Conservation (phyloP, 495 filamentous ascomycete genomes). For the Penicillium parvum region DNA sequence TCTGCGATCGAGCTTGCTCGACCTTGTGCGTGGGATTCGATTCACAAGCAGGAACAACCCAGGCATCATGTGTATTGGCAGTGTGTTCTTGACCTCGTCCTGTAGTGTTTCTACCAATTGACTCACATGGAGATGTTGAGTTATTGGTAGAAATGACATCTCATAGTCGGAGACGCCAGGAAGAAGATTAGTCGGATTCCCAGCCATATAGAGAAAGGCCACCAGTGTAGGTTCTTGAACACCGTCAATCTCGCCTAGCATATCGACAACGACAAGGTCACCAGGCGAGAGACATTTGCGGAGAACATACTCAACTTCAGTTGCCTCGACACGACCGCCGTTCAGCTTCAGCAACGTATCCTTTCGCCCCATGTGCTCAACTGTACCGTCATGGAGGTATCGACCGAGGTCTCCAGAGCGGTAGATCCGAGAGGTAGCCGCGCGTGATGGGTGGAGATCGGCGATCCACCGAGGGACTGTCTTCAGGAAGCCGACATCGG, state of each 20-base stretch:
- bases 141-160: conserved; percentile 17
- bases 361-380: conserved; percentile 69
- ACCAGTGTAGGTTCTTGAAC: conserved; percentile 18
- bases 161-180: conserved; percentile 8
- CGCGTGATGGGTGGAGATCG: conserved; percentile 6
- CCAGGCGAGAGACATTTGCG: conserved; percentile 9
- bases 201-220: conserved; percentile 17
- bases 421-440: conserved; percentile 40
- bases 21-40: conserved; percentile 37
- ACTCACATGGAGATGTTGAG: conserved; percentile 2
- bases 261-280: conserved; percentile 22
- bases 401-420: conserved; percentile 78
- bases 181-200: conserved; percentile 13
- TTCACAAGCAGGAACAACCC: conserved; percentile 22
- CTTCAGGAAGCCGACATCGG: conserved; percentile 14
- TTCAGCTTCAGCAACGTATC: conserved; percentile 81
- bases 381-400: conserved; percentile 62
- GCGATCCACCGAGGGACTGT: conserved; percentile 15
- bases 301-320: conserved; percentile 54
- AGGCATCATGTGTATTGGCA: conserved; percentile 25
- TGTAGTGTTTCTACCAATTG: conserved; percentile 2
- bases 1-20: conserved; percentile 15
- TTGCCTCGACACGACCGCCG: conserved; percentile 72
- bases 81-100: conserved; percentile 6
- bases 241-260: conserved; percentile 22